phyloP scores from a whole-genome alignment of 2,329 filamentous ascomycete genomes.

The Akanthomyces dipterigenus region DNA sequence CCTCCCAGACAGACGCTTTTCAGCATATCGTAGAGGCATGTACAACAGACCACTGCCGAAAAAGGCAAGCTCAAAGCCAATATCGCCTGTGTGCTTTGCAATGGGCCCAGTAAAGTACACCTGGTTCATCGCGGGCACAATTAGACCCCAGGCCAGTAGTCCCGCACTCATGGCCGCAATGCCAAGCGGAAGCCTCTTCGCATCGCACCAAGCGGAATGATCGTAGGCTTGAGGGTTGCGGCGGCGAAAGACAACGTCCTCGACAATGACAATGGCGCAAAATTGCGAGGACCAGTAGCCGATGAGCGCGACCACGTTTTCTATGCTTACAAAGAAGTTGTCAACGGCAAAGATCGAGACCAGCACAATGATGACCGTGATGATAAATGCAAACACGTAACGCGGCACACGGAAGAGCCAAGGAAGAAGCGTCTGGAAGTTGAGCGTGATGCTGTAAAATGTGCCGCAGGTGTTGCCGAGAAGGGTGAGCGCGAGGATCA shows the following conservation, averaged over 20 bases:
- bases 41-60: constrained; percentile 42
- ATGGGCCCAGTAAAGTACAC: constrained; percentile 57
- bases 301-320: constrained; percentile 51
- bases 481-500: constrained; percentile 49
- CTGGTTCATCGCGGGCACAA: constrained; percentile 54
- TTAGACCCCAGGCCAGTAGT: constrained; percentile 40
- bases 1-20: constrained; percentile 30
- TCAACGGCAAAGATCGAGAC: constrained; percentile 48
- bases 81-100: constrained; percentile 52
- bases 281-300: constrained; percentile 54
- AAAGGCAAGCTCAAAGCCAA: constrained; percentile 60
- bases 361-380: constrained; percentile 53
- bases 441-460: constrained; percentile 56
- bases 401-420: constrained; percentile 49
- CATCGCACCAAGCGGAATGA: constrained; percentile 40
- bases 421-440: constrained; percentile 57
- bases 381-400: constrained; percentile 49
- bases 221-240: constrained; percentile 39
- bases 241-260: constrained; percentile 43
- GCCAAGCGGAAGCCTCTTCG: constrained; percentile 37
- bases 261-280: constrained; percentile 40
- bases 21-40: constrained; percentile 38
- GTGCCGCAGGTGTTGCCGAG: constrained; percentile 54
- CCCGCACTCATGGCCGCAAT: constrained; percentile 41
- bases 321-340: constrained; percentile 50